Evolutionary conservation across 1,284 basidiomycete genomes (phyloP), one percentile per base, ranked within the genome.

Genomic region (Melampsora larici-populina): DNA sequence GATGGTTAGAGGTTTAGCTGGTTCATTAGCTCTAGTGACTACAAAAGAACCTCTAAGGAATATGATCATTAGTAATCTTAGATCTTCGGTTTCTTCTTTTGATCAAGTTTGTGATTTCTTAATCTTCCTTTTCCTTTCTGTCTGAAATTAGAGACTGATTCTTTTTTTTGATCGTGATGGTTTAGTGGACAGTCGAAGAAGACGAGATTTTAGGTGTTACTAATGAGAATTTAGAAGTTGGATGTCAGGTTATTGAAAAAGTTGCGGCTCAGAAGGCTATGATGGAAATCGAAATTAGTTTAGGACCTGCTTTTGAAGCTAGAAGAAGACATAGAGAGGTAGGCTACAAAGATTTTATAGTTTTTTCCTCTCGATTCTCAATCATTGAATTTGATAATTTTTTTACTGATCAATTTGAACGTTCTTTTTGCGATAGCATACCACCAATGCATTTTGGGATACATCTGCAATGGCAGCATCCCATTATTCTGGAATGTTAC

Each of bases 191-290:
- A 74, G 83, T 84, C 76, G 87, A 85, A 49, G 87, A 87, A 80
- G 86, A 85, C 63, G 86, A 86, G 64, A 88, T 98, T 78, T 85
- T 89, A 33, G 86, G 95, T 46, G 88, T 99, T 66, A 93, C 96
- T 51, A 89, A 91, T 80, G 95, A 98, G 82, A 99, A 99, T 82
- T 87, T 98, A 79, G 95, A 99, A 78, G 87, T 94, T 71, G 96
- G 96, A 21, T 98, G 96, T 84, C 89, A 90, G 75, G 92, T 95
- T 8, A 94, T 99, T 80, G 95, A 98, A 85, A 96, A 93, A 83
- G 95, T 95, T 9, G 97, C 97, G 0, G 97, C 97, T 92, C 95
- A 99, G 82, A 90, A 94, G 81, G 95, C 95, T 0, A 88, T 94
- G 70, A 88, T 90, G n/a, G 97, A 99, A 82, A 92, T 98, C 24